Evolutionary conservation across 148 eudicot species (phyloP), one percentile per base, ranked within the genome.

Genomic region (Fagopyrum esculentum): DNA sequence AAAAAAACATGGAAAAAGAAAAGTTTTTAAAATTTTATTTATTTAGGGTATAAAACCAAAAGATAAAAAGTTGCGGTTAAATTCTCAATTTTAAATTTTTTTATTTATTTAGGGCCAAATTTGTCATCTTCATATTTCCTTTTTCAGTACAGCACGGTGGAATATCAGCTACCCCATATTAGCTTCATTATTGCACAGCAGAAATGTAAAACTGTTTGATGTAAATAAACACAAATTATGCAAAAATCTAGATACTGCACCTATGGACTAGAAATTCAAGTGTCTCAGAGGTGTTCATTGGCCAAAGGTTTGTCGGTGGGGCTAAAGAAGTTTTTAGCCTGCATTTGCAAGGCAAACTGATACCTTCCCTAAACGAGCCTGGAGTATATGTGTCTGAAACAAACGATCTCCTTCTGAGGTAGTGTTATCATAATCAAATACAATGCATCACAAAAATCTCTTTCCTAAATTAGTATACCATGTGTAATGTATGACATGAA

Each of bases 261-360:
- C 49, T 83, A 88, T 61, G 97, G 92, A 10, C 79, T 51, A 70
- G 89, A 89, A 52, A 79, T 91, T 5, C 89, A 2, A 81, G 83
- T 35, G 82, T 87, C 35, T 95, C 97, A 49, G 84, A 87, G 45
- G 89, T 92, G 77, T 92, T 81, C 83, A 88, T 92, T 11, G 94
- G 90, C 45, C 75, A 86, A 35, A 78, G 84, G 69, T 77, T 84
- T 78, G 82, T 92, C 35, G 97, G 97, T 29, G 97, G 97, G 17
- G 79, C 95, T 63, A 70, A 70, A n/a, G 73, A 71, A 71, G 52
- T 71, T 19, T n/a, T 71, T 26, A 71, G 50, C 54, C 54, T 71
- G 52, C 73, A 71, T n/a, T 3, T 71, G 35, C 73, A 71, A 71
- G 54, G 73, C 15, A 71, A 71, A 46, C 73, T 48, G 11, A 35